Evolutionary conservation across 176 grass and related monocot genomes (phyloP).

Genomic region (Elymus sibiricus): DNA sequence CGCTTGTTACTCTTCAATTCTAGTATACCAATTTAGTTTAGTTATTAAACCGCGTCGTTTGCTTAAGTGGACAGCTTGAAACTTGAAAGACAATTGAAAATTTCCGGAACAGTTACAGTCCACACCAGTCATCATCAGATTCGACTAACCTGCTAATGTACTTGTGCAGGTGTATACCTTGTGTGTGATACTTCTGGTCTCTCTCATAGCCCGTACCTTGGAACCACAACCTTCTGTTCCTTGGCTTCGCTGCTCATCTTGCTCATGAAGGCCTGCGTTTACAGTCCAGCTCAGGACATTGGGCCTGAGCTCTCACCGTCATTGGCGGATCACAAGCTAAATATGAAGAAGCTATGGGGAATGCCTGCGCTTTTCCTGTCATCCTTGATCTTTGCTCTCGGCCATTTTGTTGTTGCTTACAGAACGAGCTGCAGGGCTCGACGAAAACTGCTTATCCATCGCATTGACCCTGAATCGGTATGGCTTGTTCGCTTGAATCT

Average conservation of each 20-base stretch:
- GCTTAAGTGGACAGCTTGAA: not conserved
- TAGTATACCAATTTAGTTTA: not conserved
- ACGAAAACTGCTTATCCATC: constrained; percentile 77
- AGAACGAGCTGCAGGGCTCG: constrained; percentile 82
- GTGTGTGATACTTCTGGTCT: constrained; percentile 61
- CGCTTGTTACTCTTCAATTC: not conserved
- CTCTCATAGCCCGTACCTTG: constrained; percentile 80
- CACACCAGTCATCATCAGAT: not conserved
- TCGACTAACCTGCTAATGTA: constrained; percentile 20
- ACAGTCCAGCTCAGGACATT: constrained; percentile 56
- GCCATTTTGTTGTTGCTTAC: constrained; percentile 85
- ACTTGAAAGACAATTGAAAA: not conserved
- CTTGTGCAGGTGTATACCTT: constrained; percentile 75
- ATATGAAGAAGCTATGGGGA: constrained; percentile 71
- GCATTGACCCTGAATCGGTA: constrained; percentile 83
- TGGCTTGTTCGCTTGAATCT: constrained; percentile 1
- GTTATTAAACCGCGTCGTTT: constrained; percentile 19
- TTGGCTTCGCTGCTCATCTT: constrained; percentile 73
- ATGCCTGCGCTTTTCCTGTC: constrained; percentile 91
- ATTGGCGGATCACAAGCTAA: constrained; percentile 49
- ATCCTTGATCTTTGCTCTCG: constrained; percentile 86
- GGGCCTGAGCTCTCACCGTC: constrained; percentile 74
- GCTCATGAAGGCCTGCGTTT: constrained; percentile 74
- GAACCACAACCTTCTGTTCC: constrained; percentile 64
- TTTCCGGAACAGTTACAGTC: not conserved